Evolutionary conservation across 2,329 filamentous ascomycete species (phyloP).

Genomic region (Penicillium olsonii): DNA sequence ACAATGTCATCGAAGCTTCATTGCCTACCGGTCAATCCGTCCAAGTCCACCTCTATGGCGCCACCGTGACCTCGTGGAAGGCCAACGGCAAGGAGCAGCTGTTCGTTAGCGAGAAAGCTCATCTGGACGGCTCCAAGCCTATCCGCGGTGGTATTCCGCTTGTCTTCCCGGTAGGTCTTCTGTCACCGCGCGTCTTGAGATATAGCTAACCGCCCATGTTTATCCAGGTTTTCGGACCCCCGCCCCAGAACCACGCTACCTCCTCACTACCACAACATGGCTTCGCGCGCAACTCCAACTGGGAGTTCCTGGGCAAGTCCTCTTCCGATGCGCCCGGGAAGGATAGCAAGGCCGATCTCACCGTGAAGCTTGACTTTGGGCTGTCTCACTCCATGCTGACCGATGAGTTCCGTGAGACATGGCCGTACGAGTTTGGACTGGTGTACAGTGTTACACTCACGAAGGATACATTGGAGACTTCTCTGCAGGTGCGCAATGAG

Average conservation of each 20-base stretch:
- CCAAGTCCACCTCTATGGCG: slow-evolving; percentile 84
- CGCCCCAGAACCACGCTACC: slow-evolving; percentile 74
- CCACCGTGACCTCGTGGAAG: slow-evolving; percentile 93
- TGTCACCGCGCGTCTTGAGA: background rate
- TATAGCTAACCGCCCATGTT: slow-evolving; percentile 19
- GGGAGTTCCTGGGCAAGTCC: slow-evolving; percentile 76
- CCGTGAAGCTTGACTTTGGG: slow-evolving; percentile 94
- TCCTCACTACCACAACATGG: slow-evolving; percentile 85
- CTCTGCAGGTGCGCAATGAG: slow-evolving; percentile 86
- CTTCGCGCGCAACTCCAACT: slow-evolving; percentile 84
- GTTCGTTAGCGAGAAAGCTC: slow-evolving; percentile 78
- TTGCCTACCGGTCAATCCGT: slow-evolving; percentile 86
- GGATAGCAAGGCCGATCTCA: slow-evolving; percentile 55
- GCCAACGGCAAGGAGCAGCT: slow-evolving; percentile 76
- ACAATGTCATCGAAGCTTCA: slow-evolving; percentile 73
- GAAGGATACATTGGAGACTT: slow-evolving; percentile 73
- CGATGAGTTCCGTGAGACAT: slow-evolving; percentile 68
- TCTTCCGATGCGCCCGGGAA: slow-evolving; percentile 38
- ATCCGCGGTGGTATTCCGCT: slow-evolving; percentile 90
- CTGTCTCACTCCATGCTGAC: slow-evolving; percentile 73
- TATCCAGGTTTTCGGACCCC: slow-evolving; percentile 75
- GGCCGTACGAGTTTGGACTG: slow-evolving; percentile 85
- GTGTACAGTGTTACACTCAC: slow-evolving; percentile 90
- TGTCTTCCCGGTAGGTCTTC: slow-evolving; percentile 76
- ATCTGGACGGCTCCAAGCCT: slow-evolving; percentile 82